Evolutionary conservation across 495 filamentous ascomycete species (phyloP).

Genomic region (Trichoderma parareesei): DNA sequence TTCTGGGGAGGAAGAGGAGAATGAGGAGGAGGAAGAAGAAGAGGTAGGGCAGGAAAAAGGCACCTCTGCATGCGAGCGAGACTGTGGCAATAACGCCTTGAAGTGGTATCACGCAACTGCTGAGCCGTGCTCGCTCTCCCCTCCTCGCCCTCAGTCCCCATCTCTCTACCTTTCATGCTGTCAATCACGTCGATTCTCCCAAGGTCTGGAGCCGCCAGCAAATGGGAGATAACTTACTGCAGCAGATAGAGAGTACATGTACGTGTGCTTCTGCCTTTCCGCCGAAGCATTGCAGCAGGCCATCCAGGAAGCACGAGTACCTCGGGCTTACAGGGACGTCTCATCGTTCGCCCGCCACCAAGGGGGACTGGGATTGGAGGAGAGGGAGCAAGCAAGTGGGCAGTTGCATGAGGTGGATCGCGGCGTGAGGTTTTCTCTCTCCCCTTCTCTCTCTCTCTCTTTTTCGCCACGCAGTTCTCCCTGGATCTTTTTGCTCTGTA

Average conservation of each 20-base stretch:
- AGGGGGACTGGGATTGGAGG: neutral
- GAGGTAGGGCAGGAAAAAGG: too few species aligned
- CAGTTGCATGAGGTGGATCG: conserved; percentile 6
- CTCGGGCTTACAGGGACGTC: neutral
- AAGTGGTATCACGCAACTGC: too few species aligned
- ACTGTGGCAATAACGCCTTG: too few species aligned
- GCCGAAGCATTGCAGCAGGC: neutral
- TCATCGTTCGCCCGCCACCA: conserved; percentile 8
- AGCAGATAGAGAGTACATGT: neutral
- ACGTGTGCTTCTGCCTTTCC: neutral
- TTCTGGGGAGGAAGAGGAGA: neutral
- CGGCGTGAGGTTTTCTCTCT: too few species aligned
- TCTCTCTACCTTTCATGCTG: neutral
- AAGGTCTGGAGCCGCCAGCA: neutral
- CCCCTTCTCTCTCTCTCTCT: neutral
- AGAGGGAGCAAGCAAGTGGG: neutral
- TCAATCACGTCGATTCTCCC: neutral
- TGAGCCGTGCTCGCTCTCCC: too few species aligned
- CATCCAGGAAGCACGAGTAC: neutral
- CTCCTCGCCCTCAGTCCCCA: too few species aligned
- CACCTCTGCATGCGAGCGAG: too few species aligned
- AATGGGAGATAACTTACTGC: too few species aligned
- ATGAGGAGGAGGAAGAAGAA: neutral
- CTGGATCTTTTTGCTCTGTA: neutral
- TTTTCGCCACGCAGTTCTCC: neutral